phyloP scores from a whole-genome alignment of 768 basidiomycete species.

The Polyporus arcularius region DNA sequence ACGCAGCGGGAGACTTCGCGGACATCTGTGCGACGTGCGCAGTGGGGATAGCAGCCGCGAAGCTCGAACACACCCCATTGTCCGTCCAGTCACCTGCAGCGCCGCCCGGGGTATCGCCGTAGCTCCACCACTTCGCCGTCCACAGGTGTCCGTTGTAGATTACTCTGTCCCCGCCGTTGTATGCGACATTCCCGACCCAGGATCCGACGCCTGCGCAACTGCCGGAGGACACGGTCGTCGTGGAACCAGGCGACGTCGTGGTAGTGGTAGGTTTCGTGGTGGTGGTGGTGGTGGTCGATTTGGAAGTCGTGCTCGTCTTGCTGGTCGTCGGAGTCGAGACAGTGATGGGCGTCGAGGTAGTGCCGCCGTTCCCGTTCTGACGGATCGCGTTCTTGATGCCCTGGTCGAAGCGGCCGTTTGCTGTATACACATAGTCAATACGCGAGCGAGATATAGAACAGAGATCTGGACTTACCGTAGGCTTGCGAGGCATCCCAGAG shows the following conservation, averaged over 20 bases:
- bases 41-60: slow-evolving; percentile 12
- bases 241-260: slow-evolving; percentile 7
- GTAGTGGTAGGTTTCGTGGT: slow-evolving; percentile 11
- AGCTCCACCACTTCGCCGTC: slow-evolving; percentile 34
- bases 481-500: slow-evolving; percentile 39
- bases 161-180: slow-evolving; percentile 29
- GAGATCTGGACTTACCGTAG: background rate
- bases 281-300: background rate
- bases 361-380: slow-evolving; percentile 9
- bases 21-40: slow-evolving; percentile 4
- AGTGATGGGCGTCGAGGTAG: background rate
- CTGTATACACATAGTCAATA: slow-evolving; percentile 16
- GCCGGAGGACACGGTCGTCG: slow-evolving; percentile 10
- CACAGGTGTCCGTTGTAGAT: slow-evolving; percentile 31
- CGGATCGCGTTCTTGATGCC: slow-evolving; percentile 26
- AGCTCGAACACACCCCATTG: slow-evolving; percentile 26
- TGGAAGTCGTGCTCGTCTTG: slow-evolving; percentile 5
- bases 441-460: background rate
- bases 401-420: slow-evolving; percentile 27
- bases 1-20: slow-evolving; percentile 1
- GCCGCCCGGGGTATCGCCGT: slow-evolving; percentile 30
- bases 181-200: slow-evolving; percentile 31
- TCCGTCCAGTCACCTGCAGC: slow-evolving; percentile 30
- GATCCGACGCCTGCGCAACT: slow-evolving; percentile 28
- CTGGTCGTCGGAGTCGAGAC: slow-evolving; percentile 14